These are phyloP conservation scores for Rosa hybrid DNA, from an alignment of 331 rosid species.

Conservation along the genomic window DNA sequence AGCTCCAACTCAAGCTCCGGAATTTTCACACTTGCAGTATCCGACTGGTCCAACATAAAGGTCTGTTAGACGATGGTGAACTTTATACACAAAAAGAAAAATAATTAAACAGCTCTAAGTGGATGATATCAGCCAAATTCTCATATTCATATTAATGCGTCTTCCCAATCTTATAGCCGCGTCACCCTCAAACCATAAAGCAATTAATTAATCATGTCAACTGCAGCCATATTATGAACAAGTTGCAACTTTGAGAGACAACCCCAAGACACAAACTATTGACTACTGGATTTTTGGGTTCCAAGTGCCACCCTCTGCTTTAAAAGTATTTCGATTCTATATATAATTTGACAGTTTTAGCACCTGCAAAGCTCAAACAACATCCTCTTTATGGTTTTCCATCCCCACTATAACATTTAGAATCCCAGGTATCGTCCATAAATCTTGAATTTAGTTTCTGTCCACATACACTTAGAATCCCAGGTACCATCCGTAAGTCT, in stretches of 20 bases:
- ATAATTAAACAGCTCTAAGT: neutral
- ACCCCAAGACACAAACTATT: neutral
- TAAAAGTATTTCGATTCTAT: neutral
- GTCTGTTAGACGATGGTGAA: constrained; percentile 21
- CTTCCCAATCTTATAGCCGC: neutral
- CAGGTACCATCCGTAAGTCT: neutral
- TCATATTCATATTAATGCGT: neutral
- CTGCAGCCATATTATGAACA: neutral
- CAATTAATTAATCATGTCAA: neutral
- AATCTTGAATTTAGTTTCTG: neutral
- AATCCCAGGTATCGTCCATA: neutral
- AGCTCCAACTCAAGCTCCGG: constrained; percentile 90
- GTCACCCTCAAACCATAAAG: neutral
- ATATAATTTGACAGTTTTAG: neutral
- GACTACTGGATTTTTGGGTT: neutral
- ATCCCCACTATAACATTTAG: neutral
- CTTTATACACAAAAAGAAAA: neutral
- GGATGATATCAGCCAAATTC: neutral
- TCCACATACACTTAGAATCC: neutral
- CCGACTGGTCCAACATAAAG: constrained; percentile 43
- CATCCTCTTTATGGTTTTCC: neutral
- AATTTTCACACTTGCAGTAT: constrained; percentile 52
- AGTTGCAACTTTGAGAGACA: neutral
- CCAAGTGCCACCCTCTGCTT: neutral
- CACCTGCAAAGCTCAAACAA: neutral